Evolutionary conservation across 2,329 filamentous ascomycete species (phyloP).

Genomic region (Delphinella strobiligena): DNA sequence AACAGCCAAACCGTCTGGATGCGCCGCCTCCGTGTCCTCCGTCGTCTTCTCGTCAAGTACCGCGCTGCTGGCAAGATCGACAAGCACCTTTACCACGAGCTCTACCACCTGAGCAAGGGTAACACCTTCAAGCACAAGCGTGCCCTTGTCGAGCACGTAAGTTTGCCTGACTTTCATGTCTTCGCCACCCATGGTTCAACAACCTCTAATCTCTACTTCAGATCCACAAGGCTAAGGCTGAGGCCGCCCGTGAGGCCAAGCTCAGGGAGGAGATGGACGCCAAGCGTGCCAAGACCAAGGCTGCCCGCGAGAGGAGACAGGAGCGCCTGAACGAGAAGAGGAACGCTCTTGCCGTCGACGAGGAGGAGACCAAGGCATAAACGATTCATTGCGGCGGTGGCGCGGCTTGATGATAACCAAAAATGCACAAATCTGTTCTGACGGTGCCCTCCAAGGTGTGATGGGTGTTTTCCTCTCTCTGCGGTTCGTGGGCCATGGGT

Average conservation of each 20-base stretch:
- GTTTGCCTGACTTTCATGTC: constrained; percentile 31
- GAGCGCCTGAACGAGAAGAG: constrained; percentile 89
- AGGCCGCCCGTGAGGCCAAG: constrained; percentile 90
- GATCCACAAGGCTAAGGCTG: constrained; percentile 99
- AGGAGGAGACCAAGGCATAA: constrained; percentile 30
- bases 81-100: constrained; percentile 99
- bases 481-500: constrained; percentile 5
- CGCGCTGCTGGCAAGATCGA: constrained; percentile 99
- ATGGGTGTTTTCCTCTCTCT: constrained; percentile 7
- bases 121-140: constrained; percentile 99
- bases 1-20: constrained; percentile 95
- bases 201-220: constrained; percentile 28
- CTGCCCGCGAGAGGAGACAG: constrained; percentile 94
- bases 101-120: constrained; percentile 99
- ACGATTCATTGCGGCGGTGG: constrained; percentile 4
- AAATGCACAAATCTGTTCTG: constrained; percentile 9
- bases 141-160: constrained; percentile 98
- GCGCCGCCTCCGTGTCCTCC: constrained; percentile 98
- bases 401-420: constrained; percentile 9
- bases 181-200: constrained; percentile 20
- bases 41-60: constrained; percentile 98
- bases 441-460: constrained; percentile 8
- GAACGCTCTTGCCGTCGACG: constrained; percentile 68
- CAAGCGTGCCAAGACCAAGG: constrained; percentile 97
- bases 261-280: constrained; percentile 90